Base-by-base conservation (phyloP, 371 early-diverging fungal genomes). In the Mortierella sp. region DNA sequence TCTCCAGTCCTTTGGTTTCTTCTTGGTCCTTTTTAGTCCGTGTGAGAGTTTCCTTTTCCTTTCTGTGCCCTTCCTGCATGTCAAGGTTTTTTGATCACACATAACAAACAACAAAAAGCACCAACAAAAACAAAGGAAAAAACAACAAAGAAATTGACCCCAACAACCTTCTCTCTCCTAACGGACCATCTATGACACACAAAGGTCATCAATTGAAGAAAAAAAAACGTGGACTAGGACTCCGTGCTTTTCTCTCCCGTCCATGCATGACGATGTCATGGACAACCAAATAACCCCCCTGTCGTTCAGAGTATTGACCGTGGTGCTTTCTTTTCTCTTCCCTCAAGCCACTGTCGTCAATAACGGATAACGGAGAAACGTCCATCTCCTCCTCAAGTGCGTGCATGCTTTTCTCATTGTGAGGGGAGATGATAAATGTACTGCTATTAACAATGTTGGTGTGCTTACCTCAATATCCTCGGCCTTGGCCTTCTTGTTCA, bases 391-490 rank as follows among this genome's bases (percentile, higher is more conserved):
- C 34, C 16, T 14, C 4, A 29, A 16, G 16, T 31, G 34, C 9
- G 61, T 8, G 3, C 5, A 61, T 52, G 52, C 6, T 52, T 1
- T 50, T 24, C 10, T 4, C 37, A 37, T 61, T 19, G 47, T 64
- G 64, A 19, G 52, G 44, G 31, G 10, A 63, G 19, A 61, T 34
- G 41, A 11, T 41, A 40, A 58, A 29, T 53, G 26, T n/a, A 2
- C 31, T 41, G 44, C 44, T 19, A 40, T 14, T 1, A 19, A 8
- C 50, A 22, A n/a, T 31, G 9, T 26, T 26, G n/a, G 29, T 68
- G 48, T 71, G 73, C 81, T 81, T 81, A 81, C 81, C 81, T 81
- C 81, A 34, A 81, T 69, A 43, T 81, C 81, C 41, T 73, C 77
- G 29, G 58, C 53, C 55, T 69, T 80, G 66, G 73, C 66, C 69